These are phyloP conservation scores for Tanacetum coccineum DNA, from an alignment of 129 eudicot species.

Conservation along the genomic window DNA sequence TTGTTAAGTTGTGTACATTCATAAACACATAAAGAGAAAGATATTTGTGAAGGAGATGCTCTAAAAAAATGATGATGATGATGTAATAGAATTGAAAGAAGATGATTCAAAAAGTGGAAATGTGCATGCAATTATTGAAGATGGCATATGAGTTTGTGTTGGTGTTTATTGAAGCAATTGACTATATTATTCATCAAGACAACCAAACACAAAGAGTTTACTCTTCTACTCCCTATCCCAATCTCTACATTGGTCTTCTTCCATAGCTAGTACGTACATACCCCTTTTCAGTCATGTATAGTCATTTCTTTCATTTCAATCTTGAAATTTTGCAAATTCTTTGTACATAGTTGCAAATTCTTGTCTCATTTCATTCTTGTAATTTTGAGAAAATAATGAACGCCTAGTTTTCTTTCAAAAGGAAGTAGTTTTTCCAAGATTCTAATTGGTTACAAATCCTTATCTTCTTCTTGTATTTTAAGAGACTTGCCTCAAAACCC, in stretches of 20 bases:
- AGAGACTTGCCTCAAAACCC: too few species aligned
- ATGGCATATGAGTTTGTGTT: constrained; percentile 42
- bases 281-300: constrained; percentile 8
- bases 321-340: too few species aligned
- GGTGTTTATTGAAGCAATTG: constrained; percentile 40
- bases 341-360: not conserved
- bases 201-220: constrained; percentile 8
- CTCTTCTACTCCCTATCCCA: constrained; percentile 20
- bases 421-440: not conserved
- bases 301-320: not conserved
- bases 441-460: not conserved
- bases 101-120: constrained; percentile 42
- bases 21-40: too few species aligned
- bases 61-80: not conserved
- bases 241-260: constrained; percentile 47
- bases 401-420: constrained; percentile 12
- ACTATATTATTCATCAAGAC: constrained; percentile 23
- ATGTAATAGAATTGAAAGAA: constrained; percentile 19
- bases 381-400: not conserved
- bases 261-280: constrained; percentile 20
- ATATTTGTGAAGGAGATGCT: too few species aligned
- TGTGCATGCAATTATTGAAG: constrained; percentile 43
- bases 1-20: not conserved
- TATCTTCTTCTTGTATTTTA: too few species aligned
- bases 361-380: constrained; percentile 16